phyloP scores from a whole-genome alignment of 306 rosid species.

The Herpetospermum pedunculosum region DNA sequence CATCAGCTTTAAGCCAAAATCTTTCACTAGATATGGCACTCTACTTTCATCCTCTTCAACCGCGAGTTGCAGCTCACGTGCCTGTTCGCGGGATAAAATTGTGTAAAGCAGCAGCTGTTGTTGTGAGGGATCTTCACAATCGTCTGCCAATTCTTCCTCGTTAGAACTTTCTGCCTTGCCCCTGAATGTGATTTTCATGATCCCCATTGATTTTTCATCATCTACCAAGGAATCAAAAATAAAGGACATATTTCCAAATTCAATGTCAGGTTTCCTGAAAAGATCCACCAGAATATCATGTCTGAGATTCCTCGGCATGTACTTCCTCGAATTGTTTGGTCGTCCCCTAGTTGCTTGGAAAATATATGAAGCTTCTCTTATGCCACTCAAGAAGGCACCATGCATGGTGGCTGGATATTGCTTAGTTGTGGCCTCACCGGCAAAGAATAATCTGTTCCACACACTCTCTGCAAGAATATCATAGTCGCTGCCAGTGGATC shows the following conservation, averaged over 20 bases:
- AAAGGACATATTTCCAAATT: slow-evolving; percentile 46
- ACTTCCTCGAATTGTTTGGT: slow-evolving; percentile 33
- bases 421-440: slow-evolving; percentile 92
- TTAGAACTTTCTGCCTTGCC: slow-evolving; percentile 18
- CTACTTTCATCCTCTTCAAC: slow-evolving; percentile 44
- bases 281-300: slow-evolving; percentile 38
- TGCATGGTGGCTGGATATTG: slow-evolving; percentile 98
- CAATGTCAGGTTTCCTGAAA: slow-evolving; percentile 61
- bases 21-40: slow-evolving; percentile 33
- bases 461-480: slow-evolving; percentile 80
- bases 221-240: slow-evolving; percentile 46
- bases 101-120: slow-evolving; percentile 51
- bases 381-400: slow-evolving; percentile 86
- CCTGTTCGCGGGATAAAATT: slow-evolving; percentile 57
- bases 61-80: slow-evolving; percentile 30
- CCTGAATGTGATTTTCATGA: slow-evolving; percentile 48
- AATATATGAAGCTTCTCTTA: slow-evolving; percentile 83
- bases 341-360: slow-evolving; percentile 25
- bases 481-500: slow-evolving; percentile 76
- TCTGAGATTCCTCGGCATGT: slow-evolving; percentile 33
- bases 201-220: slow-evolving; percentile 43
- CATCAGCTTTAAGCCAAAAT: slow-evolving; percentile 65
- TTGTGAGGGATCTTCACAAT: slow-evolving; percentile 23
- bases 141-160: slow-evolving; percentile 22
- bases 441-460: slow-evolving; percentile 69